These are phyloP conservation scores for Vigna trinervia DNA, from an alignment of 306 rosid genomes.

Conservation along the genomic window DNA sequence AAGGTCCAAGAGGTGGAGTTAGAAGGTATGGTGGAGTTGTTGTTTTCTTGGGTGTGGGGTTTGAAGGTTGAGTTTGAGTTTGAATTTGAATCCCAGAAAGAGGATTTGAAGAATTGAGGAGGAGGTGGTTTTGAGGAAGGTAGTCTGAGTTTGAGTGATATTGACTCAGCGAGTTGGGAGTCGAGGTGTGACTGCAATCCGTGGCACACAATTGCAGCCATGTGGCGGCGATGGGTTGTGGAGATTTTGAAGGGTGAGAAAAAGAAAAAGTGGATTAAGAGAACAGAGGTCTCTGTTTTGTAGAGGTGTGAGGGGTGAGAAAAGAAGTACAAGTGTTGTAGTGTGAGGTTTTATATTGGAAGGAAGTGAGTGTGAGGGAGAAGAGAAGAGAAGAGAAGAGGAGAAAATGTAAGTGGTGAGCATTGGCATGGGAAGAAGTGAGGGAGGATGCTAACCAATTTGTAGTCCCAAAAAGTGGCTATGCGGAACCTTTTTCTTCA, in stretches of 20 bases:
- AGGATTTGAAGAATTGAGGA: slow-evolving; percentile 56
- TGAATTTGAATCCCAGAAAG: slow-evolving; percentile 46
- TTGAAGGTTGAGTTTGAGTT: slow-evolving; percentile 5
- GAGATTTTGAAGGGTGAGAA: background rate
- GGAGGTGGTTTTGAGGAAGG: slow-evolving; percentile 53
- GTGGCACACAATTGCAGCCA: slow-evolving; percentile 80
- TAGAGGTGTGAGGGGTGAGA: slow-evolving; percentile 11
- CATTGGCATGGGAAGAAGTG: slow-evolving; percentile 58
- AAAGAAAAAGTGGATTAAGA: background rate
- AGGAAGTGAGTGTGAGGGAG: background rate
- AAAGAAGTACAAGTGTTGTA: background rate
- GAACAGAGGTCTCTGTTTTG: slow-evolving; percentile 35
- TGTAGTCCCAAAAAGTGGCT: slow-evolving; percentile 69
- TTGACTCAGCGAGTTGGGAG: slow-evolving; percentile 65
- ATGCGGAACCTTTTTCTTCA: too few species aligned
- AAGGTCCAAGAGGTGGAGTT: slow-evolving; percentile 58
- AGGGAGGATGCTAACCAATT: slow-evolving; percentile 59
- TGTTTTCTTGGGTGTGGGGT: slow-evolving; percentile 37
- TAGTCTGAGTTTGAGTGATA: slow-evolving; percentile 60
- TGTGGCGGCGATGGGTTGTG: slow-evolving; percentile 24
- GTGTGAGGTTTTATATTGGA: background rate
- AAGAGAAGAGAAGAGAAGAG: background rate
- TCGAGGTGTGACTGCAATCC: slow-evolving; percentile 67
- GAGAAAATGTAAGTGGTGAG: background rate
- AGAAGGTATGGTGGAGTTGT: slow-evolving; percentile 17